Conservation (phyloP, 2,329 filamentous ascomycete genomes). For the Lachnellula subtilissima region DNA sequence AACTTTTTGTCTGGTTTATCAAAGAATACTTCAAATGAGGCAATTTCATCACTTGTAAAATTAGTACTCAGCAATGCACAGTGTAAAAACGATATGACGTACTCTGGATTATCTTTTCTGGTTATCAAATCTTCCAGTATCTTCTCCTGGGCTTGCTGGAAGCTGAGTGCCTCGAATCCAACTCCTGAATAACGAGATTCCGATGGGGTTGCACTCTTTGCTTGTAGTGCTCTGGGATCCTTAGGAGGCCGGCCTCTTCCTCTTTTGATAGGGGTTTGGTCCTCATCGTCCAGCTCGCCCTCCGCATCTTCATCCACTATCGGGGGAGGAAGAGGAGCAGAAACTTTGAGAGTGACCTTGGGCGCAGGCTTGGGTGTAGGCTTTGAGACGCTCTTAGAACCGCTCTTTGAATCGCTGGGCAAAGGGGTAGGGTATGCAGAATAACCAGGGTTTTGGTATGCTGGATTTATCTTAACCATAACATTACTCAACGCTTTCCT, state of each 20-base stretch:
- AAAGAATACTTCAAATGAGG: slow-evolving; percentile 68
- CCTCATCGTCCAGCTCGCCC: slow-evolving; percentile 29
- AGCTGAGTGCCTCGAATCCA: slow-evolving; percentile 66
- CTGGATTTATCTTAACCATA: slow-evolving; percentile 83
- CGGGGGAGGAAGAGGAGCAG: slow-evolving; percentile 1
- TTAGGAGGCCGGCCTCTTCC: slow-evolving; percentile 24
- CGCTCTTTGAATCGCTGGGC: slow-evolving; percentile 46
- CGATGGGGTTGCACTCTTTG: slow-evolving; percentile 36
- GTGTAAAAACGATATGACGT: slow-evolving; percentile 28
- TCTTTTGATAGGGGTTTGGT: slow-evolving; percentile 18
- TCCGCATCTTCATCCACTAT: slow-evolving; percentile 32
- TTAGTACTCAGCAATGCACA: slow-evolving; percentile 3
- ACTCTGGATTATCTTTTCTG: slow-evolving; percentile 63
- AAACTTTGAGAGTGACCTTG: background rate
- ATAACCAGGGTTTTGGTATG: slow-evolving; percentile 66
- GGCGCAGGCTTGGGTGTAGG: background rate
- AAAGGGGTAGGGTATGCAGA: slow-evolving; percentile 66
- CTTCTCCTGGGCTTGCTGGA: slow-evolving; percentile 84
- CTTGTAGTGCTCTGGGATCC: slow-evolving; percentile 27
- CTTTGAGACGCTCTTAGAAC: background rate
- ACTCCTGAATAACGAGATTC: slow-evolving; percentile 51
- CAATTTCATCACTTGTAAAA: slow-evolving; percentile 56
- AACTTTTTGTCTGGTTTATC: slow-evolving; percentile 66
- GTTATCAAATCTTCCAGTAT: slow-evolving; percentile 69
- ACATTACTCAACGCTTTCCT: slow-evolving; percentile 82